Conservation (phyloP, 345 rosid genomes). For the Arabis hirsuta region DNA sequence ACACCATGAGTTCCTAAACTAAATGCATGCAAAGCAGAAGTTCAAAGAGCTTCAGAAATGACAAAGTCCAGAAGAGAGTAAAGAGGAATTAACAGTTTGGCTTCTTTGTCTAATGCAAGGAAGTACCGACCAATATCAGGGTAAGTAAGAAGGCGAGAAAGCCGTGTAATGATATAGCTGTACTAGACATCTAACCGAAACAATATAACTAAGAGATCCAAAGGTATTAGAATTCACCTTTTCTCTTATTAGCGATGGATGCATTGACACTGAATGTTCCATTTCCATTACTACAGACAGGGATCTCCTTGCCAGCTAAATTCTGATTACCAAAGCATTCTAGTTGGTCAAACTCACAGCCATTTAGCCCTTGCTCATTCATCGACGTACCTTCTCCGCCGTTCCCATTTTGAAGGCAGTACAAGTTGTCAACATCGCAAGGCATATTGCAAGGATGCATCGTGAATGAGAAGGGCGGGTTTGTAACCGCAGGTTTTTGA, state of each 20-base stretch:
- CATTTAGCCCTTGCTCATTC: conserved; percentile 56
- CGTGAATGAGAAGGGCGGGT: conserved; percentile 50
- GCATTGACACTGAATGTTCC: conserved; percentile 47
- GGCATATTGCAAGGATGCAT: conserved; percentile 80
- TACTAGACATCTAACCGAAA: not conserved
- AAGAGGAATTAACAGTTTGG: not conserved
- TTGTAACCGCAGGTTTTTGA: conserved; percentile 60
- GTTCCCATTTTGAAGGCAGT: conserved; percentile 65
- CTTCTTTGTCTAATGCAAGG: not conserved
- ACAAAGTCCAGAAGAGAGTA: not conserved
- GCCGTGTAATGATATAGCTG: not conserved
- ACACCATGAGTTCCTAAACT: conserved; percentile 17
- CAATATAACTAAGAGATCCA: not conserved
- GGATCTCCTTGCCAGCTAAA: conserved; percentile 51
- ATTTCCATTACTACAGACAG: conserved; percentile 53
- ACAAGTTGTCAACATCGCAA: conserved; percentile 61
- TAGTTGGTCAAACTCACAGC: conserved; percentile 72
- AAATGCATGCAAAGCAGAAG: not conserved
- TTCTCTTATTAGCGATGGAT: conserved; percentile 58
- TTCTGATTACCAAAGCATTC: conserved; percentile 52
- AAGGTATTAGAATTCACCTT: conserved; percentile 52
- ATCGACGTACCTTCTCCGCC: conserved; percentile 52
- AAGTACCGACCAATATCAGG: not conserved
- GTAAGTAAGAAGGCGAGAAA: not conserved
- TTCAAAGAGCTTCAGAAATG: not conserved